A percentile compares a stretch with the other conserved stretches of the same genome.
Conservation (phyloP, 768 basidiomycete genomes). For the Sarcomyxa edulis region DNA sequence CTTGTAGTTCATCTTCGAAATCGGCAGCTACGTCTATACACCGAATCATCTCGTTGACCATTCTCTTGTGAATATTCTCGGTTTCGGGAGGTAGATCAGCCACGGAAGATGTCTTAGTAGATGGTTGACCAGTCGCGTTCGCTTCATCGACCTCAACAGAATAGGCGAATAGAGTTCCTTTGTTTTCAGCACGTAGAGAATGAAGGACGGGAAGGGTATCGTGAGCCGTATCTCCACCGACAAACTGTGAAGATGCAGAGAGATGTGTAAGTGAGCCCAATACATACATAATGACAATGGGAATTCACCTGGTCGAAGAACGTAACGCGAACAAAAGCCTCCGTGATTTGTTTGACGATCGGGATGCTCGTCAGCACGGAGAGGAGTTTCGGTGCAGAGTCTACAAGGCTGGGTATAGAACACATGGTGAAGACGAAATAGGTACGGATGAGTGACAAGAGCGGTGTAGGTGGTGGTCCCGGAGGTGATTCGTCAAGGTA, state of each 20-base stretch:
- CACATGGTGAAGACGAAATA: slow-evolving; percentile 82
- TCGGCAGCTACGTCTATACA: slow-evolving; percentile 77
- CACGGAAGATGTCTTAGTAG: slow-evolving; percentile 12
- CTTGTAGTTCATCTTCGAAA: slow-evolving; percentile 56
- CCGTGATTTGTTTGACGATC: slow-evolving; percentile 59
- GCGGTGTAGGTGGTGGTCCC: slow-evolving; percentile 1
- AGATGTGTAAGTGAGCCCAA: slow-evolving; percentile 3
- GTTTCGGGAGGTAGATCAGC: slow-evolving; percentile 17
- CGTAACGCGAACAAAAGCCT: slow-evolving; percentile 66
- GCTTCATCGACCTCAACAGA: slow-evolving; percentile 78
- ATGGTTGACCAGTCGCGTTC: slow-evolving; percentile 31
- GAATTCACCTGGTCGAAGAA: slow-evolving; percentile 77
- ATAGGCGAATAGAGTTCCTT: slow-evolving; percentile 77
- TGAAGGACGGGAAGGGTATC: slow-evolving; percentile 62
- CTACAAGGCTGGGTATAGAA: slow-evolving; percentile 72
- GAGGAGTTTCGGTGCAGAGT: slow-evolving; percentile 66
- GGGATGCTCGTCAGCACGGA: slow-evolving; percentile 44
- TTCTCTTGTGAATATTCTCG: slow-evolving; percentile 53
- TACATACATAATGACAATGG: neutral
- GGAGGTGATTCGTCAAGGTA: neutral
- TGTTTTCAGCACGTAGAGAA: slow-evolving; percentile 57
- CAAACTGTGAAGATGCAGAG: slow-evolving; percentile 49
- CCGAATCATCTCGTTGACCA: slow-evolving; percentile 70
- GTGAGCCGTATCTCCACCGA: slow-evolving; percentile 79
- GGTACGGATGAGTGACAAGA: slow-evolving; percentile 39